These are phyloP conservation scores for Trichoderma arundinaceum DNA, from an alignment of 2,329 filamentous ascomycete species.

Conservation along the genomic window DNA sequence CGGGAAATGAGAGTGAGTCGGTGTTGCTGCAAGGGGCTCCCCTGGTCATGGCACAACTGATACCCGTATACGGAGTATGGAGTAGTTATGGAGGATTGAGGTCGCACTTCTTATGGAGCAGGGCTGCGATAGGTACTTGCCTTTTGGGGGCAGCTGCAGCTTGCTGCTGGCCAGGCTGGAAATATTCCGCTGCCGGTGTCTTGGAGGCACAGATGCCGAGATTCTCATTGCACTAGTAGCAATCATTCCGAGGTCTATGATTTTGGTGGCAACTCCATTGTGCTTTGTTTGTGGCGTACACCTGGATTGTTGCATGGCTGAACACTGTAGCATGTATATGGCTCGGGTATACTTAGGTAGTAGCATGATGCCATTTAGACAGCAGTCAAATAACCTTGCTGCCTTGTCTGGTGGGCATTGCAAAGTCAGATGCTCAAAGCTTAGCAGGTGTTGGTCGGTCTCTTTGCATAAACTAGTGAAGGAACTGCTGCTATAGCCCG, in stretches of 20 bases:
- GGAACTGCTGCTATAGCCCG: neutral
- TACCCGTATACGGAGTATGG: neutral
- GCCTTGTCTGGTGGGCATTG: neutral
- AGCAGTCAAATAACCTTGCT: neutral
- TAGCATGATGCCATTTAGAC: neutral
- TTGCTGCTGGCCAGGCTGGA: neutral
- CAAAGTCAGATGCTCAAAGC: too few species aligned
- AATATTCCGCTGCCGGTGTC: constrained; percentile 11
- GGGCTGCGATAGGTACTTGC: constrained; percentile 1
- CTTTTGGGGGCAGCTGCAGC: constrained; percentile 20
- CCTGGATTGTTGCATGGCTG: too few species aligned
- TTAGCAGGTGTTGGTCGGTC: too few species aligned
- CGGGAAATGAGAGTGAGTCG: constrained; percentile 26
- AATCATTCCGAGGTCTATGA: too few species aligned
- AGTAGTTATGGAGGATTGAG: neutral
- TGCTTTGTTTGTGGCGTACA: too few species aligned
- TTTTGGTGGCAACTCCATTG: too few species aligned
- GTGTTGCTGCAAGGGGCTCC: constrained; percentile 22
- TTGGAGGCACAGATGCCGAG: neutral
- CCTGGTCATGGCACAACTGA: neutral
- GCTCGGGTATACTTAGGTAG: too few species aligned
- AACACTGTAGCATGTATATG: too few species aligned
- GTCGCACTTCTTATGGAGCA: constrained; percentile 13
- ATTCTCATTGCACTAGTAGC: neutral
- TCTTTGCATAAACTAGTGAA: neutral